Evolutionary conservation across 176 grass and related monocot species (phyloP).

Genomic region (Hordeum vulgare): MorexV3_pseudomolecules_assembly NC_058519.1:112671221-112671720

Average conservation of each 20-base stretch:
- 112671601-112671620: neutral
- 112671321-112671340: neutral
- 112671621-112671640: neutral
- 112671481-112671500: neutral
- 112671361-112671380: neutral
- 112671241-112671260: neutral
- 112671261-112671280: neutral
- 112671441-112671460: neutral
- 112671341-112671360: neutral
- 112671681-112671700: conserved; percentile 12
- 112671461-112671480: neutral
- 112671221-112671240: neutral
- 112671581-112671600: neutral
- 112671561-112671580: neutral
- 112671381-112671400: neutral
- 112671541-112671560: neutral
- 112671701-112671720: neutral
- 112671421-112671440: neutral
- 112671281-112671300: neutral
- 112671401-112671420: neutral
- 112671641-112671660: neutral
- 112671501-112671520: neutral
- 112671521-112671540: neutral
- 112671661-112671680: neutral
- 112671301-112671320: neutral